Evolutionary conservation across 176 grass and related monocot genomes (phyloP), one percentile per base, ranked within the genome.

Genomic region (Oryza meyeriana): DNA sequence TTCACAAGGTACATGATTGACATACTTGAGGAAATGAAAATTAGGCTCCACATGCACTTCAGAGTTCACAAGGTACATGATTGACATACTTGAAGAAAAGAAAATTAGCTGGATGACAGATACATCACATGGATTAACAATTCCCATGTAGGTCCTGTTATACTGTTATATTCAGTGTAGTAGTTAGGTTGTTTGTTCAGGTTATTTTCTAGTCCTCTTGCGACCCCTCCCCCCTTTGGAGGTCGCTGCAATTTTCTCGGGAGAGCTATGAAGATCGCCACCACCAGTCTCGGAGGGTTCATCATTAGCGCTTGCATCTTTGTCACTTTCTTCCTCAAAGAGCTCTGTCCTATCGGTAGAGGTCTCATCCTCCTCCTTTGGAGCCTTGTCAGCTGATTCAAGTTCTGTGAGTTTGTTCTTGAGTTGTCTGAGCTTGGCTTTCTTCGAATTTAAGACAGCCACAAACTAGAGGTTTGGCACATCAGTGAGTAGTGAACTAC

Each of bases 391-490:
- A 57, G 76, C n/a, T 6, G 90, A 83, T 75, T 93, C 90, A 3
- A 85, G 76, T 57, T 89, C 84, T 13, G 85, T 36, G 58, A 93
- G 64, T 45, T 64, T 85, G 70, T 95, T 88, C 69, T 83, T 90
- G 47, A 95, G 85, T 34, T 91, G 90, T 73, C 88, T 87, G 62
- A 99, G 89, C 68, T 94, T 95, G 84, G 83, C 69, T 82, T 99
- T 95, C 90, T 99, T 99, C 2, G 96, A 95, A 81, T 95, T 95
- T 25, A 99, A 71, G 38, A 93, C 80, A 44, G 82, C 91, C 24
- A 94, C 93, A 81, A 99, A 99, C 96, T 95, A 84, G 68, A 89
- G 40, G 13, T 45, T 83, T 13, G 33, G 12, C 41, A 64, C 57
- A 40, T 59, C 59, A 8, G 85, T 68, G 12, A 89, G 83, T 77